phyloP scores from a whole-genome alignment of 805 yeast genomes.

The Wickerhamiella shivajii region DNA sequence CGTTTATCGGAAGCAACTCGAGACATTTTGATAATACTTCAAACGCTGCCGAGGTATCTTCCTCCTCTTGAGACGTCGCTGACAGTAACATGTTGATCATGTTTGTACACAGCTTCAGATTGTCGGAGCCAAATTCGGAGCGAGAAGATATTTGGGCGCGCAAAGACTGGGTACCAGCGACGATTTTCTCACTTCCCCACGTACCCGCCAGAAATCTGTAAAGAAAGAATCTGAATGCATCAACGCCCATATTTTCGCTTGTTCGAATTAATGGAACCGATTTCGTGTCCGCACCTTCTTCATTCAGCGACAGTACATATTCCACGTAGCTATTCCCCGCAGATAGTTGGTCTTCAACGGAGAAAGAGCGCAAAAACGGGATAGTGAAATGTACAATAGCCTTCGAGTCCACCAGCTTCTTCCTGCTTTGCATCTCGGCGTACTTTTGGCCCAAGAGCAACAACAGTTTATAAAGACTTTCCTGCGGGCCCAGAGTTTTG shows the following conservation, averaged over 20 bases:
- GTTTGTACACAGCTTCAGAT: conserved; percentile 15
- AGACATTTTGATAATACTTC: conserved; percentile 47
- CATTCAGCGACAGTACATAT: conserved; percentile 19
- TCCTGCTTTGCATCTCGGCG: conserved; percentile 25
- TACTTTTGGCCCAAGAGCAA: conserved; percentile 74
- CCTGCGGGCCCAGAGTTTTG: conserved; percentile 52
- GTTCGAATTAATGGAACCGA: no score
- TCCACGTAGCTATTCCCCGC: conserved; percentile 20
- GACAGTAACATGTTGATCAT: conserved; percentile 18
- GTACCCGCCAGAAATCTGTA: conserved; percentile 44
- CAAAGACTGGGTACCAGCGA: conserved; percentile 33
- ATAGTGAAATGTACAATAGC: conserved; percentile 57
- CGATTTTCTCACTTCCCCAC: conserved; percentile 25
- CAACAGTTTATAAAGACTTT: conserved; percentile 56
- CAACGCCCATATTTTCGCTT: conserved; percentile 31
- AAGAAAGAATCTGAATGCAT: conserved; percentile 35
- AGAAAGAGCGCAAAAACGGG: conserved; percentile 53
- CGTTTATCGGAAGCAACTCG: conserved; percentile 57
- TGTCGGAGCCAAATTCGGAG: conserved; percentile 6
- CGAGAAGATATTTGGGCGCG: conserved; percentile 33
- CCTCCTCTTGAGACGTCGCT: conserved; percentile 9
- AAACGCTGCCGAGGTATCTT: conserved; percentile 32
- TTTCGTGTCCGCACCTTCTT: background rate
- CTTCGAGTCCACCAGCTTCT: conserved; percentile 50
- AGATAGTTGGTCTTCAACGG: conserved; percentile 40